Conservation (phyloP, 2,329 filamentous ascomycete species). For the Colletotrichum higginsianum region DNA sequence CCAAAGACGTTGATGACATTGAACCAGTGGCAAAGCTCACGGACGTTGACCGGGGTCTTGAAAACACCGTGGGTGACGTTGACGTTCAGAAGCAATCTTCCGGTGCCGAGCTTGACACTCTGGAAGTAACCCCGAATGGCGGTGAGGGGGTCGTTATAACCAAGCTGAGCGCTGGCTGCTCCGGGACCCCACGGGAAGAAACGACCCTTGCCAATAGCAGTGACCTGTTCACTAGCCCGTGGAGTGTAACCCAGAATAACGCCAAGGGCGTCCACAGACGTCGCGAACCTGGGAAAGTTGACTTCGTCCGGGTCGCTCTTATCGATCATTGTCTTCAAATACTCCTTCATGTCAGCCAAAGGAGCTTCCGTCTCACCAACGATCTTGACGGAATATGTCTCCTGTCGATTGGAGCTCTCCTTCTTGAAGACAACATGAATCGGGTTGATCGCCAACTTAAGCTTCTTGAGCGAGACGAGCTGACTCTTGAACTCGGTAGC, state of each 20-base stretch:
- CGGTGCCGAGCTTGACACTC: conserved; percentile 68
- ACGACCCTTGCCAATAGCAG: conserved; percentile 62
- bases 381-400: conserved; percentile 60
- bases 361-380: conserved; percentile 55
- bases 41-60: conserved; percentile 55
- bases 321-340: conserved; percentile 60
- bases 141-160: conserved; percentile 50
- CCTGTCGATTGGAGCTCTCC: conserved; percentile 50
- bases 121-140: conserved; percentile 70
- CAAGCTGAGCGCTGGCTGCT: conserved; percentile 49
- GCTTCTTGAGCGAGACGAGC: conserved; percentile 57
- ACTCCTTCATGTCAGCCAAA: conserved; percentile 59
- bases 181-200: conserved; percentile 61
- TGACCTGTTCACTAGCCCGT: conserved; percentile 53
- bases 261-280: conserved; percentile 66
- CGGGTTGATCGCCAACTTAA: conserved; percentile 53
- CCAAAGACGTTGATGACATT: conserved; percentile 35
- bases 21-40: conserved; percentile 41
- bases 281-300: conserved; percentile 64
- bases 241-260: conserved; percentile 64
- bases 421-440: conserved; percentile 54
- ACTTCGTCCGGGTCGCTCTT: conserved; percentile 50
- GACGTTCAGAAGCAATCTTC: conserved; percentile 67
- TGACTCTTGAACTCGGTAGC: conserved; percentile 68
- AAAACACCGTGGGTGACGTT: conserved; percentile 71